Conservation (phyloP, 108 stramenopile genomes). For the Discostella stelligeroides region DNA sequence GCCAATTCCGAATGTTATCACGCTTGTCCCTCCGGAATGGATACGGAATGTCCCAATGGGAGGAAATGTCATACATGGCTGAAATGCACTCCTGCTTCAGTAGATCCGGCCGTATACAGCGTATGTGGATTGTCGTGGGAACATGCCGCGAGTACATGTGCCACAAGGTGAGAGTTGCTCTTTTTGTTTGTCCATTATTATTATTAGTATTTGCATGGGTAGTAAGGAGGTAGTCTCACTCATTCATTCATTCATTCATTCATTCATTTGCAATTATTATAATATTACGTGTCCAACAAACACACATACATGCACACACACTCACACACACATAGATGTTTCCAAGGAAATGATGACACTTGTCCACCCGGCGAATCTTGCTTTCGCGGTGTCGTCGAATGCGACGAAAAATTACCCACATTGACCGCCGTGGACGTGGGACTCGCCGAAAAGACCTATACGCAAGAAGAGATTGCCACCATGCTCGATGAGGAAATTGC, state of each 20-base stretch:
- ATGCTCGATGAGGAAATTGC: constrained; percentile 21
- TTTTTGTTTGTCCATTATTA: no score
- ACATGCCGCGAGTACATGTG: constrained; percentile 32
- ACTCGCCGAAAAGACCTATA: constrained; percentile 19
- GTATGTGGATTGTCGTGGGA: constrained; percentile 35
- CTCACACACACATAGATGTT: constrained; percentile 8
- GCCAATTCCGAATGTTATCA: constrained; percentile 44
- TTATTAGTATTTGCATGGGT: no score
- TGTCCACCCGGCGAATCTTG: constrained; percentile 43
- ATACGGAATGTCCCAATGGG: constrained; percentile 44
- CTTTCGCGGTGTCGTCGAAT: constrained; percentile 36
- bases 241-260: no score
- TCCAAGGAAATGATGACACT: constrained; percentile 17
- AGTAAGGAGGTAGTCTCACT: no score
- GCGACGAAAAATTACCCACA: constrained; percentile 29
- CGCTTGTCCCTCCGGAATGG: constrained; percentile 35
- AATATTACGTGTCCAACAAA: no score
- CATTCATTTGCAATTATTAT: no score
- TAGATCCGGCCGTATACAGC: constrained; percentile 41
- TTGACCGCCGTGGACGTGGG: constrained; percentile 47
- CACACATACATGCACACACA: no score
- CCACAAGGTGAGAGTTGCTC: constrained; percentile 23
- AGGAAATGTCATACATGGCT: constrained; percentile 44
- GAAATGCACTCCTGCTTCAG: constrained; percentile 19
- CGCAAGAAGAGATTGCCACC: constrained; percentile 36